Evolutionary conservation across 106 monocot genomes (phyloP).

Genomic region (Ottelia alismoides): DNA sequence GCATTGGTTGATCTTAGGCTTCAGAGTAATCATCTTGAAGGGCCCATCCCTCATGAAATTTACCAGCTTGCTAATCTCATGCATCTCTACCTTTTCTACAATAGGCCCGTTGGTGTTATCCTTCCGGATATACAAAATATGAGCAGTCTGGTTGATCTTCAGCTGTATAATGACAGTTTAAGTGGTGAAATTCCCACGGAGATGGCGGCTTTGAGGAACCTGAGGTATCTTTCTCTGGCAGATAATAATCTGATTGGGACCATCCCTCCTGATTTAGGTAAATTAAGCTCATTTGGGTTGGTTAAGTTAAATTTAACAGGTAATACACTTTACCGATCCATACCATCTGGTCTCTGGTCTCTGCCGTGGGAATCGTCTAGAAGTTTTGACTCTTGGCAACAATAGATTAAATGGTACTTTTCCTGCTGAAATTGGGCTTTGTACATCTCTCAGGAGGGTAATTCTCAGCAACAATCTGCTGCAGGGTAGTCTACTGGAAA

Average conservation of each 20-base stretch:
- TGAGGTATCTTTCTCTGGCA: slow-evolving; percentile 33
- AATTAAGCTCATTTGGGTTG: slow-evolving; percentile 26
- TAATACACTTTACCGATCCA: slow-evolving; percentile 35
- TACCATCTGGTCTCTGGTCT: slow-evolving; percentile 48
- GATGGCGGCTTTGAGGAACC: slow-evolving; percentile 29
- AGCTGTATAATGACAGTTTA: slow-evolving; percentile 35
- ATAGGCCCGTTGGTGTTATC: slow-evolving; percentile 32
- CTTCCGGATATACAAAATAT: slow-evolving; percentile 35
- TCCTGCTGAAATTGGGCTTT: slow-evolving; percentile 26
- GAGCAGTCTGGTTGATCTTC: slow-evolving; percentile 21
- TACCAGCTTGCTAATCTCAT: slow-evolving; percentile 25
- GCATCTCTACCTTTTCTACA: slow-evolving; percentile 31
- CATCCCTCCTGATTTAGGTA: slow-evolving; percentile 42
- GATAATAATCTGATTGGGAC: slow-evolving; percentile 45
- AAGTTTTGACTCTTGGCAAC: slow-evolving; percentile 27
- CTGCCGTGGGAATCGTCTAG: slow-evolving; percentile 31
- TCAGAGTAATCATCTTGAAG: slow-evolving; percentile 33
- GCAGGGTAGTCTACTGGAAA: slow-evolving; percentile 25
- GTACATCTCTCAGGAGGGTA: slow-evolving; percentile 33
- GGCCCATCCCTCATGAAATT: slow-evolving; percentile 35
- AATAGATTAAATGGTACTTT: slow-evolving; percentile 50
- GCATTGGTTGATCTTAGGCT: slow-evolving; percentile 31
- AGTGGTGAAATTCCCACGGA: slow-evolving; percentile 31
- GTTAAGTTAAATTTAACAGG: slow-evolving; percentile 37
- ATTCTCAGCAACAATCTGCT: slow-evolving; percentile 39